Conservation (phyloP, 2,329 filamentous ascomycete genomes). For the Metarhizium robertsii region DNA sequence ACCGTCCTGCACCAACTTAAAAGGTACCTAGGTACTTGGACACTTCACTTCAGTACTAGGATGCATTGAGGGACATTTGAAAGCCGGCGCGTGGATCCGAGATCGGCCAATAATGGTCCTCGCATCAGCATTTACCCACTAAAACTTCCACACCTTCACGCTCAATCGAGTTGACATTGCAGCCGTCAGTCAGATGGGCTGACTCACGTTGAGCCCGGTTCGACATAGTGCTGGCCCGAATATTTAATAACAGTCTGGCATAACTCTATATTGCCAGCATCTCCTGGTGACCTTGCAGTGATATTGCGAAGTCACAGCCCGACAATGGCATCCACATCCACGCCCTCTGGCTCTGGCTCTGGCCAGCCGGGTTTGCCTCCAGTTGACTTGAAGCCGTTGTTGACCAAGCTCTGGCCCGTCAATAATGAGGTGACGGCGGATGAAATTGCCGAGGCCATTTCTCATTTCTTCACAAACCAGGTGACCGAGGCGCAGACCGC, state of each 20-base stretch:
- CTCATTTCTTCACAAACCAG: conserved; percentile 83
- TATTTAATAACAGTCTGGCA: not conserved
- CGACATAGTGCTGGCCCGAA: not conserved
- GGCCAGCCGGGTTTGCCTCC: conserved; percentile 20
- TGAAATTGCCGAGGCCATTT: conserved; percentile 84
- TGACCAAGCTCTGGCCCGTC: conserved; percentile 62
- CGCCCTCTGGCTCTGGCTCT: conserved; percentile 13
- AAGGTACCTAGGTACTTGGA: not conserved
- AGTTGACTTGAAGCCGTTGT: conserved; percentile 59
- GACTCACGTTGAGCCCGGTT: not conserved
- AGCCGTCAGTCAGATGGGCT: not conserved
- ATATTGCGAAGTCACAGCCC: not conserved
- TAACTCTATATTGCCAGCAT: not conserved
- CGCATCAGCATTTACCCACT: not conserved
- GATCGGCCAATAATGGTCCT: conserved; percentile 6
- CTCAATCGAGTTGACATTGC: not conserved
- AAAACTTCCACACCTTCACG: not conserved
- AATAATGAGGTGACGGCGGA: conserved; percentile 52
- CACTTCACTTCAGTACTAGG: no score
- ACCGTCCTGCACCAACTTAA: no score
- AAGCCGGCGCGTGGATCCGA: conserved; percentile 1
- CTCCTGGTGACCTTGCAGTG: not conserved
- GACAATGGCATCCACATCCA: conserved; percentile 23
- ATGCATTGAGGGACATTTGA: no score
- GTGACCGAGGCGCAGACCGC: conserved; percentile 83